Evolutionary conservation across 2,329 filamentous ascomycete genomes (phyloP).

Genomic region (Clonostachys rhizophaga): DNA sequence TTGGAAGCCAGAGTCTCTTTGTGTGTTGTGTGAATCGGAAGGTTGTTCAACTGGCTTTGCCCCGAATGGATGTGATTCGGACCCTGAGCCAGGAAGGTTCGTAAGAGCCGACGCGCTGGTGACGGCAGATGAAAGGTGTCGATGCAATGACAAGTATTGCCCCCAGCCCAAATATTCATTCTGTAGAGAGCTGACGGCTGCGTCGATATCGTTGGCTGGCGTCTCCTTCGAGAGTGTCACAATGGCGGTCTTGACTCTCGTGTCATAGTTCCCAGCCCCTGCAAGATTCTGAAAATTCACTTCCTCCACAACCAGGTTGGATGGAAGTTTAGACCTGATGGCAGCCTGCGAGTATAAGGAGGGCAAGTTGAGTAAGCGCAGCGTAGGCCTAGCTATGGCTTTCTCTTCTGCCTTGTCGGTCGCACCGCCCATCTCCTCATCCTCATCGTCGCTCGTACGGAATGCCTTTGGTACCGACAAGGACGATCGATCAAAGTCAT

Average conservation of each 20-base stretch:
- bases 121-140: slow-evolving; percentile 77
- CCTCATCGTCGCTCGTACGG: slow-evolving; percentile 60
- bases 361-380: slow-evolving; percentile 57
- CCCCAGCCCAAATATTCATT: slow-evolving; percentile 84
- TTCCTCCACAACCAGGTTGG: slow-evolving; percentile 62
- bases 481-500: slow-evolving; percentile 17
- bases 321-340: slow-evolving; percentile 54
- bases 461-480: slow-evolving; percentile 67
- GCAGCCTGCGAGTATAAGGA: slow-evolving; percentile 54
- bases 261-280: slow-evolving; percentile 50
- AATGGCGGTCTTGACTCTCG: slow-evolving; percentile 72
- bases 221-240: slow-evolving; percentile 79
- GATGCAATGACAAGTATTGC: slow-evolving; percentile 73
- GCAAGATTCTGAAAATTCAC: slow-evolving; percentile 63
- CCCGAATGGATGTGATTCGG: slow-evolving; percentile 67
- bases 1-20: slow-evolving; percentile 37
- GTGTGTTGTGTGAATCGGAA: slow-evolving; percentile 23
- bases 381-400: slow-evolving; percentile 56
- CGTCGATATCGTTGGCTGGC: slow-evolving; percentile 77
- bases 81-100: slow-evolving; percentile 12
- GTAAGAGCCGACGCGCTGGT: slow-evolving; percentile 34
- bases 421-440: slow-evolving; percentile 43
- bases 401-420: slow-evolving; percentile 46
- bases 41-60: slow-evolving; percentile 58
- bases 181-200: slow-evolving; percentile 71